These are phyloP conservation scores for Phialophora tarda DNA, from an alignment of 2,329 filamentous ascomycete genomes.

Conservation along the genomic window DNA sequence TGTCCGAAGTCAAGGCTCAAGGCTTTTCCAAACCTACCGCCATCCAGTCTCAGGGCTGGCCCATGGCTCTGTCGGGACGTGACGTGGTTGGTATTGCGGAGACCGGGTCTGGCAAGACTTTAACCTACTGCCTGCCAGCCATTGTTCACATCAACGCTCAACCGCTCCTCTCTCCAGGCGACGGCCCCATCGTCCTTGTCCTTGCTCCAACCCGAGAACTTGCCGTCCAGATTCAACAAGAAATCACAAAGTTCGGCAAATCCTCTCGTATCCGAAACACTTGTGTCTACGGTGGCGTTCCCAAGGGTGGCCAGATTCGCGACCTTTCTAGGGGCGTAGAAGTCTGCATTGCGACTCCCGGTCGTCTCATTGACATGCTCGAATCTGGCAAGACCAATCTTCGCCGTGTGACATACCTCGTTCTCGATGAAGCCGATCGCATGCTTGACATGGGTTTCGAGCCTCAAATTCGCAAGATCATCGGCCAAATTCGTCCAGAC, in stretches of 20 bases:
- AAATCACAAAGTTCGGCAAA: conserved; percentile 98
- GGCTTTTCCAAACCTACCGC: conserved; percentile 92
- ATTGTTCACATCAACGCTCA: conserved; percentile 99
- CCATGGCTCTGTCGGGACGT: conserved; percentile 96
- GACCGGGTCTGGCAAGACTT: conserved; percentile 98
- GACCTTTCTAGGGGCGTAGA: conserved; percentile 94
- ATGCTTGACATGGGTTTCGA: conserved; percentile 99
- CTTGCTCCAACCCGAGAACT: conserved; percentile 96
- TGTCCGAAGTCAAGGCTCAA: conserved; percentile 98
- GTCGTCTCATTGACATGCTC: conserved; percentile 97
- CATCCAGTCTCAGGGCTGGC: conserved; percentile 98
- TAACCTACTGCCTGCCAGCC: conserved; percentile 95
- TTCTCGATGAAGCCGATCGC: conserved; percentile 97
- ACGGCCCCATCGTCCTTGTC: conserved; percentile 95
- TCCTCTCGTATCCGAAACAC: conserved; percentile 98
- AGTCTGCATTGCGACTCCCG: conserved; percentile 97
- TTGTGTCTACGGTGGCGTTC: conserved; percentile 98
- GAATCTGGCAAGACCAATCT: conserved; percentile 98
- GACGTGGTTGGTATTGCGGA: conserved; percentile 99
- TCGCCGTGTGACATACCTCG: conserved; percentile 94
- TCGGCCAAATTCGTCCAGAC: conserved; percentile 95
- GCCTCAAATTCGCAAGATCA: conserved; percentile 98
- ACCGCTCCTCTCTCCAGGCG: conserved; percentile 90
- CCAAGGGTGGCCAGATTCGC: conserved; percentile 95
- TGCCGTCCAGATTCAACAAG: conserved; percentile 97